Percentiles rank a stretch among this genome's conserved stretches.
These are phyloP conservation scores for Puccinellia tenuiflora DNA, from an alignment of 176 grass and related monocot species.

Conservation along the genomic window DNA sequence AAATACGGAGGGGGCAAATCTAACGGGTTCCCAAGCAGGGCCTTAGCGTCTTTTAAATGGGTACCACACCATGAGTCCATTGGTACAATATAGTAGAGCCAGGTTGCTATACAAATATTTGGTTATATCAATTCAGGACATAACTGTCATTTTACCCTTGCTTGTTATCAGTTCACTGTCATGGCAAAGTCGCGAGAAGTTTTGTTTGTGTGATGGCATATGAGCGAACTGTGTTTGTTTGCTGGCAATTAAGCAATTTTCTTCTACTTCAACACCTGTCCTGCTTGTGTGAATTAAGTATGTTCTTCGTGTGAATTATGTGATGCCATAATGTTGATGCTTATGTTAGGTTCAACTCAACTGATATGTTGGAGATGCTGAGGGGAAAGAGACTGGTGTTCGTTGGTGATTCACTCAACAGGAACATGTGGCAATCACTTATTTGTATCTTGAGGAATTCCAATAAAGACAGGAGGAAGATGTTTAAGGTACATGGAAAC, in stretches of 20 bases:
- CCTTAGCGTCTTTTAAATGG: conserved; percentile 20
- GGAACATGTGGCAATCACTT: conserved; percentile 98
- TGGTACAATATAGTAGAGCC: too few species aligned
- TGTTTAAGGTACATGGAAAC: conserved; percentile 69
- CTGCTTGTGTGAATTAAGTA: conserved; percentile 3
- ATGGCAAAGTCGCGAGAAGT: background rate
- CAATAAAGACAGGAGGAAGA: conserved; percentile 51
- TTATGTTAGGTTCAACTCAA: conserved; percentile 47
- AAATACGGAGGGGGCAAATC: too few species aligned
- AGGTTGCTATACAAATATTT: background rate
- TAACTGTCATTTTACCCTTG: background rate
- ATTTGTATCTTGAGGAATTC: conserved; percentile 67
- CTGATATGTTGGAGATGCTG: conserved; percentile 67
- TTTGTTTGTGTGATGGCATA: background rate
- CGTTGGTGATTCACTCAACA: conserved; percentile 88
- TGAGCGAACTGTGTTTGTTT: background rate
- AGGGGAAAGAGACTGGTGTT: conserved; percentile 84
- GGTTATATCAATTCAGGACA: background rate
- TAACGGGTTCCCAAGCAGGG: too few species aligned
- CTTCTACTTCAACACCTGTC: background rate
- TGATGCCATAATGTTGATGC: background rate
- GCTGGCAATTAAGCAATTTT: background rate
- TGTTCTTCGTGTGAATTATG: background rate
- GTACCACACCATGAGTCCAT: background rate
- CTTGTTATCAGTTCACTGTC: background rate